Percentiles rank a stretch among this genome's conserved stretches.
Conservation (phyloP, 352 stramenopile genomes). For the Saprolegnia diclina region DNA sequence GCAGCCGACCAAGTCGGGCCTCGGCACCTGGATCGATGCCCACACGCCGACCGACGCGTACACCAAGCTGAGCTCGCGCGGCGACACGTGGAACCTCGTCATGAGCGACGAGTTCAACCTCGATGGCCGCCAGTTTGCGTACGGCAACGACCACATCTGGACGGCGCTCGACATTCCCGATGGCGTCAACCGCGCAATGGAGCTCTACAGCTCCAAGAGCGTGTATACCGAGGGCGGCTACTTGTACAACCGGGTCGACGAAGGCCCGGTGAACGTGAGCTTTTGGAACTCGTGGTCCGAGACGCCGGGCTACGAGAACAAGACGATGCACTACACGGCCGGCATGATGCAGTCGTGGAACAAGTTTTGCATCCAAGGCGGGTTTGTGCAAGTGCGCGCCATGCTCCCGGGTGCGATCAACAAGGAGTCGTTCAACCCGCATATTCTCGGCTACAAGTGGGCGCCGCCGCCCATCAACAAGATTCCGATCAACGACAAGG, state of each 20-base stretch:
- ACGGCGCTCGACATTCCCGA: conserved; percentile 93
- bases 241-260: conserved; percentile 22
- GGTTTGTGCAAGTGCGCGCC: conserved; percentile 80
- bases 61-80: conserved; percentile 42
- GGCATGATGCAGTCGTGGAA: conserved; percentile 91
- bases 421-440: conserved; percentile 38
- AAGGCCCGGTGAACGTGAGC: conserved; percentile 18
- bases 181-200: conserved; percentile 81
- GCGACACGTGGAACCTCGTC: conserved; percentile 56
- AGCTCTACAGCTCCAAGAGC: conserved; percentile 89
- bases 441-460: conserved; percentile 75
- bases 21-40: conserved; percentile 47
- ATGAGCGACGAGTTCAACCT: conserved; percentile 95
- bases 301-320: conserved; percentile 13
- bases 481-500: conserved; percentile 5
- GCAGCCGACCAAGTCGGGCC: conserved; percentile 6
- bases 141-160: conserved; percentile 91
- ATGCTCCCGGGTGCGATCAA: conserved; percentile 62
- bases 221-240: conserved; percentile 38
- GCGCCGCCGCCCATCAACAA: conserved; percentile 39
- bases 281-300: conserved; percentile 26
- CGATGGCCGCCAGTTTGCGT: conserved; percentile 77
- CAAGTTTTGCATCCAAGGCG: conserved; percentile 91
- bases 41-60: conserved; percentile 40
- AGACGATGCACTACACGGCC: conserved; percentile 36